phyloP scores from a whole-genome alignment of 2,329 filamentous ascomycete genomes.

The Cadophora malorum region DNA sequence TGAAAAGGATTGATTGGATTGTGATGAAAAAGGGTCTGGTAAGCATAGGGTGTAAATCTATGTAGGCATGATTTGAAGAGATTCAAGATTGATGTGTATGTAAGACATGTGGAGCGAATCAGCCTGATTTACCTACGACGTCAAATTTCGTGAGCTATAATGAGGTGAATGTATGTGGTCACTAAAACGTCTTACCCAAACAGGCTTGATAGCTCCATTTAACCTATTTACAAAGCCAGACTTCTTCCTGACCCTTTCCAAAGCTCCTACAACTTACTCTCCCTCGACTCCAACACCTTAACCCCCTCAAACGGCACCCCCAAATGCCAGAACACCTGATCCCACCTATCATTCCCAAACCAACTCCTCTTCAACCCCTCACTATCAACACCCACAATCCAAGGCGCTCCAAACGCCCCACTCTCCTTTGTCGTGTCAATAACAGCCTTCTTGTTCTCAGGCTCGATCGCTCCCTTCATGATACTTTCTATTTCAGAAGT shows the following conservation, averaged over 20 bases:
- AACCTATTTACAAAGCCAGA: neutral
- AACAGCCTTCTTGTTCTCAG: constrained; percentile 35
- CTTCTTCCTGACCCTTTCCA: neutral
- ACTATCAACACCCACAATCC: constrained; percentile 32
- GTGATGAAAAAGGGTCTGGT: too few relatives aligned
- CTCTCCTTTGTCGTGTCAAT: constrained; percentile 29
- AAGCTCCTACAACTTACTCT: constrained; percentile 12
- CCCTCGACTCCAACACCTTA: constrained; percentile 4
- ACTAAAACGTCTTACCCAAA: too few relatives aligned
- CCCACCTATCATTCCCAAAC: constrained; percentile 39
- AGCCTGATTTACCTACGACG: too few relatives aligned
- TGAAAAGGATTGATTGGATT: neutral
- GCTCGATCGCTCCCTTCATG: constrained; percentile 29
- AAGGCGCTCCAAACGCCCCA: constrained; percentile 36
- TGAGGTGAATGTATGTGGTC: too few relatives aligned
- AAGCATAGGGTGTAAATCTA: too few relatives aligned
- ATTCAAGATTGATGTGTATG: too few relatives aligned
- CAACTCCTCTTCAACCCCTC: constrained; percentile 29
- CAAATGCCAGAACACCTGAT: constrained; percentile 35
- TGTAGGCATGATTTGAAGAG: too few relatives aligned
- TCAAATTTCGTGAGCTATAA: too few relatives aligned
- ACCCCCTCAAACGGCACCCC: constrained; percentile 33
- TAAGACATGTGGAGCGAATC: too few relatives aligned
- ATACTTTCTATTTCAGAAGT: constrained; percentile 28
- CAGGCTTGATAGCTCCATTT: neutral